phyloP scores from a whole-genome alignment of 1,139 yeast genomes.

The Geotrichum siamense region DNA sequence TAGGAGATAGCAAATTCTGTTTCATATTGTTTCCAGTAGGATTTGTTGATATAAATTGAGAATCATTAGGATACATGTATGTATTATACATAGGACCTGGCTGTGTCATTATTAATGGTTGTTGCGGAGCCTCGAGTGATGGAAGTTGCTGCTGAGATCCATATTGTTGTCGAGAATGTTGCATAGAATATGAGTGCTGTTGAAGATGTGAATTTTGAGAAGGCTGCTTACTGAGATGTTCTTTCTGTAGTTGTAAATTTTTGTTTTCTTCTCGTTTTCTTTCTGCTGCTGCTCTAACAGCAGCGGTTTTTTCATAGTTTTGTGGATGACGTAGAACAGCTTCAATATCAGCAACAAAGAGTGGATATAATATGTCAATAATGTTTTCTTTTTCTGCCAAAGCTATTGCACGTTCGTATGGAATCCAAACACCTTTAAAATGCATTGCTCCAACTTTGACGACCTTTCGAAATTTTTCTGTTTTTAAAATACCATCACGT shows the following conservation, averaged over 20 bases:
- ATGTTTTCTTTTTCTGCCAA: slow-evolving; percentile 85
- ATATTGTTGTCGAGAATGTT: slow-evolving; percentile 10
- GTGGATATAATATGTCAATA: slow-evolving; percentile 71
- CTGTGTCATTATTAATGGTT: slow-evolving; percentile 8
- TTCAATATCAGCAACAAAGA: slow-evolving; percentile 79
- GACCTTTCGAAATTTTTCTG: slow-evolving; percentile 78
- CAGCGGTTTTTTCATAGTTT: slow-evolving; percentile 16
- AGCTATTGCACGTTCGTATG: slow-evolving; percentile 80
- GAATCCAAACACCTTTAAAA: slow-evolving; percentile 94
- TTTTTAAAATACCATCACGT: slow-evolving; percentile 83
- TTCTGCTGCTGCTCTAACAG: slow-evolving; percentile 20
- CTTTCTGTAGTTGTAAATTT: slow-evolving; percentile 18
- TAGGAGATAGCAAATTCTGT: not conserved
- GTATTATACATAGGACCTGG: slow-evolving; percentile 9
- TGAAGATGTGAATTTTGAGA: slow-evolving; percentile 18
- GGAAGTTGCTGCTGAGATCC: slow-evolving; percentile 3
- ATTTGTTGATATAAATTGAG: slow-evolving; percentile 5
- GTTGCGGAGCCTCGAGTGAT: not conserved
- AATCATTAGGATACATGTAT: slow-evolving; percentile 5
- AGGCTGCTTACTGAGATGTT: slow-evolving; percentile 19
- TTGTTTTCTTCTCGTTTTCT: slow-evolving; percentile 18
- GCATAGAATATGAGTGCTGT: slow-evolving; percentile 16
- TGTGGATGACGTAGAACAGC: slow-evolving; percentile 26
- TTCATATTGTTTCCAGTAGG: not conserved
- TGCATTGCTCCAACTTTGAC: slow-evolving; percentile 95